Evolutionary conservation across 495 filamentous ascomycete species (phyloP), one percentile per base, ranked within the genome.

Genomic region (Talaromyces adpressus): DNA sequence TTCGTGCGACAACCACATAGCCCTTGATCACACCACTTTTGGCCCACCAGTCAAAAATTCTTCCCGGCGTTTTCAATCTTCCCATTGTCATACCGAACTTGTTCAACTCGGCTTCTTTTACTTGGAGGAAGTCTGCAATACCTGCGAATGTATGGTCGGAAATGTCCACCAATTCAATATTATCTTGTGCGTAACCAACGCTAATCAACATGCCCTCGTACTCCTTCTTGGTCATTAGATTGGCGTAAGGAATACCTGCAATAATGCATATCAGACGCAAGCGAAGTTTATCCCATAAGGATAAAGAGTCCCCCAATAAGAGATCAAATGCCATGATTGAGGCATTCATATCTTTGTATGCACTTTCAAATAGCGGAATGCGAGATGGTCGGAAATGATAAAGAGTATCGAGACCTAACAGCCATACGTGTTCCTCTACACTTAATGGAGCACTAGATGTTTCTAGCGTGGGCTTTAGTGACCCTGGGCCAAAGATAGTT

Each of bases 371-470:
- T 29, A 82, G 68, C 0, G 75, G 71, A 12, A 66, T 59, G 5
- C 81, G 72, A 0, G 81, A 81, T 1, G 81, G 81, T 1, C 68
- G 66, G 69, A 82, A 82, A 62, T 84, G 80, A 52, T 82, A 82
- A 3, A 81, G 61, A 8, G 77, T 78, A 64, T 84, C 81, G 0
- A 83, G 73, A 3, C 77, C 81, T 12, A 83, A 71, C 16, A 84
- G 71, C 78, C 78, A 82, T 20, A 57, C 75, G 7, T 59, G 23
- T 23, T 18, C 14, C 30, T 34, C 62, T 22, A 14, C 57, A 12
- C 20, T n/a, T 25, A 27, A 34, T 11, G 22, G n/a, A 23, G 20
- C 9, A 54, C 7, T 27, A 23, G 18, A 54, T 54, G 51, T 14
- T 7, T 12, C 11, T 12, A 14, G 11, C 22, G 0, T 39, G 1